Percentiles rank a stretch among this genome's conserved stretches.
Evolutionary conservation across 441 rosid species (phyloP).

Genomic region (Adansonia rubrostipa): DNA sequence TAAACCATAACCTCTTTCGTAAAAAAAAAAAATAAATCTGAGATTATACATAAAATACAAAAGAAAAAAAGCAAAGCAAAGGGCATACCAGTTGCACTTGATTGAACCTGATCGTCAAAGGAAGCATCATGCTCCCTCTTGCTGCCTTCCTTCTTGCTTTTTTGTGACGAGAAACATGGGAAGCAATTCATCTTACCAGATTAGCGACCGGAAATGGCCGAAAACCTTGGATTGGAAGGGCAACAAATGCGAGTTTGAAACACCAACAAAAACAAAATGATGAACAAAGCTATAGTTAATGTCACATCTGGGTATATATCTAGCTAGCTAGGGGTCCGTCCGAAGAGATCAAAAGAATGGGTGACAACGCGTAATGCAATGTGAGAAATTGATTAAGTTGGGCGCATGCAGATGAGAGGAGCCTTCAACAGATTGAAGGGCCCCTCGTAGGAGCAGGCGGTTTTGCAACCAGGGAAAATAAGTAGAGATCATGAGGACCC

Average conservation of each 20-base stretch:
- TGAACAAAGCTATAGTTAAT: neutral
- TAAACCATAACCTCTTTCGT: too few species aligned
- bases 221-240: neutral
- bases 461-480: conserved; percentile 23
- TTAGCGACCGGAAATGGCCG: neutral
- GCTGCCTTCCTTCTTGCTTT: conserved; percentile 43
- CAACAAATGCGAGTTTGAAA: neutral
- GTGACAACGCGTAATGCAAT: neutral
- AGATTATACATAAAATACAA: too few species aligned
- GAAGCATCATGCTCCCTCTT: conserved; percentile 32
- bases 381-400: neutral
- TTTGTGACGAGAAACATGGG: conserved; percentile 67
- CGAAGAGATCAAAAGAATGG: too few species aligned
- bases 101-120: conserved; percentile 9
- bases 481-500: conserved; percentile 7
- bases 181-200: conserved; percentile 60
- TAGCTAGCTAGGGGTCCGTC: neutral
- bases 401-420: conserved; percentile 19
- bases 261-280: neutral
- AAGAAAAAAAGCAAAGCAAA: neutral
- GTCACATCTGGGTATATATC: neutral
- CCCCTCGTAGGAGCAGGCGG: conserved; percentile 34
- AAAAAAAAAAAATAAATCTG: too few species aligned
- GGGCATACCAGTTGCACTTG: conserved; percentile 37
- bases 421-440: conserved; percentile 48